Conservation (phyloP, 139 green algal genomes). For the Micractinium sp. region DNA sequence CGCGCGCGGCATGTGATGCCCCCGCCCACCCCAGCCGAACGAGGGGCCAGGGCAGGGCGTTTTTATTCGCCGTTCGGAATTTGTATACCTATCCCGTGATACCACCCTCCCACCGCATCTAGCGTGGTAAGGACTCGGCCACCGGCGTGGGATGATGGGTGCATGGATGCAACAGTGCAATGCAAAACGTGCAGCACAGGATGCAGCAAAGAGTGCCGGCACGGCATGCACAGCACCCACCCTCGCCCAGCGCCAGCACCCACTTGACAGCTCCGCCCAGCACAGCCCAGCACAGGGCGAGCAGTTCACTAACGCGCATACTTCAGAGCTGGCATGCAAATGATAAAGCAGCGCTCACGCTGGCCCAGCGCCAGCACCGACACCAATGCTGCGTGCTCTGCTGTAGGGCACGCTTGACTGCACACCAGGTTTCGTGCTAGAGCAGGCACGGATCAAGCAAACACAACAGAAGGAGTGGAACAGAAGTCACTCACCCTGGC, state of each 20-base stretch:
- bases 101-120: conserved; percentile 31
- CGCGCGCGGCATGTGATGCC: neutral
- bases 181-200: neutral
- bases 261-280: no score
- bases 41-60: neutral
- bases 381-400: no score
- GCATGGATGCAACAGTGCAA: neutral
- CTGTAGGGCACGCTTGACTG: no score
- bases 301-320: neutral
- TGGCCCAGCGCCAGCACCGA: neutral
- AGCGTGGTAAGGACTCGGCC: conserved; percentile 38
- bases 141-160: conserved; percentile 18
- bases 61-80: conserved; percentile 25
- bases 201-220: neutral
- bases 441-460: no score
- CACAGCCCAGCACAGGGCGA: no score
- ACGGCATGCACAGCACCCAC: neutral
- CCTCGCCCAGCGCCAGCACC: neutral
- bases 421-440: neutral
- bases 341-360: neutral
- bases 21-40: neutral
- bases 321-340: neutral
- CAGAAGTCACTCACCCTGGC: conserved; percentile 22
- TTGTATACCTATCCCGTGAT: conserved; percentile 36
- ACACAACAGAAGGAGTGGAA: no score